Conservation (phyloP, 208 protist species). For the Wallacemonas sp. region DNA sequence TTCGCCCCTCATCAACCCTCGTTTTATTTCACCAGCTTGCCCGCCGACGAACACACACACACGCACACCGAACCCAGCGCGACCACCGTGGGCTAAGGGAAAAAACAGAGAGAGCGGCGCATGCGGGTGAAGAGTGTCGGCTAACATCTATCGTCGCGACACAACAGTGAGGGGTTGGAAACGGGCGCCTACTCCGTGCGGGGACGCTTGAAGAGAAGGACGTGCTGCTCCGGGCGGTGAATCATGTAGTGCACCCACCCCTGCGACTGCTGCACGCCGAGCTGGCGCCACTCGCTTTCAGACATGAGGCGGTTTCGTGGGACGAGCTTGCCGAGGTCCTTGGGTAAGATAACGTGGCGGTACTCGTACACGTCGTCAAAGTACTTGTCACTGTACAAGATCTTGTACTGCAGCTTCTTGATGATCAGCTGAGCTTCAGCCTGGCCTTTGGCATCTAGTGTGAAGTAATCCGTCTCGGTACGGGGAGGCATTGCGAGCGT, state of each 20-base stretch:
- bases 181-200: slow-evolving; percentile 21
- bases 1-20: no score
- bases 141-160: no score
- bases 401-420: slow-evolving; percentile 84
- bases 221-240: slow-evolving; percentile 96
- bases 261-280: slow-evolving; percentile 97
- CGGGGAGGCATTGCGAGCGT: slow-evolving; percentile 28
- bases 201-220: slow-evolving; percentile 94
- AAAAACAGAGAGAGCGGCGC: not conserved
- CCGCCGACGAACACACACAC: no score
- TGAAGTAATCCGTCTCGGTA: slow-evolving; percentile 73
- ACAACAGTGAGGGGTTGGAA: no score
- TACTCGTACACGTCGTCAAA: slow-evolving; percentile 96
- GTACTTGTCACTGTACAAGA: slow-evolving; percentile 97
- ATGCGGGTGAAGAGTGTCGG: not conserved
- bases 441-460: slow-evolving; percentile 67
- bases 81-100: no score
- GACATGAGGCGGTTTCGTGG: slow-evolving; percentile 92
- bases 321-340: slow-evolving; percentile 92
- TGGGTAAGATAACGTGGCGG: slow-evolving; percentile 98
- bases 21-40: no score
- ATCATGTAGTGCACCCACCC: slow-evolving; percentile 98
- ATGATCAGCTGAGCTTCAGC: slow-evolving; percentile 74
- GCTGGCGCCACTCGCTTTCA: slow-evolving; percentile 96
- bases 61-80: no score